Evolutionary conservation across 106 monocot species (phyloP).

Genomic region (Xerophyta viscosa): DNA sequence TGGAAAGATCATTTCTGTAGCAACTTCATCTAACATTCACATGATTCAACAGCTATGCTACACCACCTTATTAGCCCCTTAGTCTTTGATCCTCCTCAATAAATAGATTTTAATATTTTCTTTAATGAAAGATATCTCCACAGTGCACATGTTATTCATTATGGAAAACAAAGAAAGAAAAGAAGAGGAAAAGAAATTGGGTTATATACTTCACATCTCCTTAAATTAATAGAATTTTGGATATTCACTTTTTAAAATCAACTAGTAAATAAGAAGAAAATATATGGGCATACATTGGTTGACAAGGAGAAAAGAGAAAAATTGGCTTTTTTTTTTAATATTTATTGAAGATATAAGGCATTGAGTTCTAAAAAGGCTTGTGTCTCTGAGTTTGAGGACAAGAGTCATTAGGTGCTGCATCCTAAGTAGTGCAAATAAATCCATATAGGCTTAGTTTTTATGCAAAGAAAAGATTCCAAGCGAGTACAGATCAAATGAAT

Average conservation of each 20-base stretch:
- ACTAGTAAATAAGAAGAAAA: no score
- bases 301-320: not conserved
- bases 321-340: not conserved
- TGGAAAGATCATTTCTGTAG: slow-evolving; percentile 9
- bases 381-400: slow-evolving; percentile 8
- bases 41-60: slow-evolving; percentile 6
- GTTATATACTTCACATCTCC: no score
- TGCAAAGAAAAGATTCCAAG: not conserved
- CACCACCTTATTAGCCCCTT: no score
- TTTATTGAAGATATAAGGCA: not conserved
- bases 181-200: no score
- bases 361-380: slow-evolving; percentile 10
- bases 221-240: no score
- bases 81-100: no score
- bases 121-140: no score
- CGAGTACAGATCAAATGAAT: not conserved
- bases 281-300: not conserved
- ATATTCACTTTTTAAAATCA: no score
- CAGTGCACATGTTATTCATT: no score
- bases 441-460: not conserved
- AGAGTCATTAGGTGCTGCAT: not conserved
- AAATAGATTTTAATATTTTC: no score
- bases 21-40: slow-evolving; percentile 18
- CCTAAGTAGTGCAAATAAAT: not conserved
- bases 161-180: no score